Conservation (phyloP, 495 filamentous ascomycete genomes). For the Arthonia radiata region DNA sequence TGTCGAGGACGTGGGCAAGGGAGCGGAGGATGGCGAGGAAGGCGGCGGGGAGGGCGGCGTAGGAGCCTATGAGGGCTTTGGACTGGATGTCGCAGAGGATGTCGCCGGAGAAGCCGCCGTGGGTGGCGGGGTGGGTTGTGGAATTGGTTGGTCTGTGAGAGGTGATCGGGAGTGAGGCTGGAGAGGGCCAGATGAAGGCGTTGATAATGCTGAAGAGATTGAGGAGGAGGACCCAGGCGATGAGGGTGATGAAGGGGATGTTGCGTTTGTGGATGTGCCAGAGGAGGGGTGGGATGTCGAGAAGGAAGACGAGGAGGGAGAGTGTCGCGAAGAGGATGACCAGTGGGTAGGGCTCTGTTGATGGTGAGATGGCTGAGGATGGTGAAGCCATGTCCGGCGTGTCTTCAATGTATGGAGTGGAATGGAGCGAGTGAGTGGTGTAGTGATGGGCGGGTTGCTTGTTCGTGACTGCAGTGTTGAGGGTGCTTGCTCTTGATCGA, state of each 20-base stretch:
- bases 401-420: too few species aligned
- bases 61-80: constrained; percentile 37
- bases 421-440: too few species aligned
- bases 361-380: too few species aligned
- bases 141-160: too few species aligned
- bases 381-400: too few species aligned
- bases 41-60: constrained; percentile 36
- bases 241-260: constrained; percentile 33
- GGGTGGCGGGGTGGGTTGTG: too few species aligned
- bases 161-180: too few species aligned
- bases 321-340: constrained; percentile 19
- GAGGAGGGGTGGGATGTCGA: constrained; percentile 29
- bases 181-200: constrained; percentile 58
- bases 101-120: too few species aligned
- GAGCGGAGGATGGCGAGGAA: constrained; percentile 46
- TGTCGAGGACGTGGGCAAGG: constrained; percentile 43
- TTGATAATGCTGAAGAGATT: constrained; percentile 54
- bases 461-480: too few species aligned
- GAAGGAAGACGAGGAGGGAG: constrained; percentile 27
- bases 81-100: constrained; percentile 64
- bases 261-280: constrained; percentile 35
- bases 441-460: too few species aligned
- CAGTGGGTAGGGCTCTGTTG: constrained; percentile 4
- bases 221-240: constrained; percentile 34
- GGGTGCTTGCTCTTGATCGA: too few species aligned